Conservation (phyloP, 306 rosid species). For the Trifolium dubium region DNA sequence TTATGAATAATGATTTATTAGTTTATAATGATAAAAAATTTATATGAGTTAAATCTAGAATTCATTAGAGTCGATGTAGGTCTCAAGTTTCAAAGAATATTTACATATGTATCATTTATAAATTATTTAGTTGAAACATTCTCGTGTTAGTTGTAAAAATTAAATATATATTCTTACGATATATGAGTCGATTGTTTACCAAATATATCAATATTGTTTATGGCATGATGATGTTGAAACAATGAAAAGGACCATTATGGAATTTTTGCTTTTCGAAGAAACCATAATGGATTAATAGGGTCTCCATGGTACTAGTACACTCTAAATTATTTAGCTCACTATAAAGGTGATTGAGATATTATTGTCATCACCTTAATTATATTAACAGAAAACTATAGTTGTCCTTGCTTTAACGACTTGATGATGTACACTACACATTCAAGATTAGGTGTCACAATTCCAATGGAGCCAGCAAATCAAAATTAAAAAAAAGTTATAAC, state of each 20-base stretch:
- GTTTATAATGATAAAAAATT: no score
- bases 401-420: conserved; percentile 13
- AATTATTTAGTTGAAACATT: no score
- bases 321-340: not conserved
- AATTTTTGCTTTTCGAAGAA: not conserved
- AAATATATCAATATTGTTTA: no score
- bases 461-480: conserved; percentile 5
- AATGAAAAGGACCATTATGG: not conserved
- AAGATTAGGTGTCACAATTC: conserved; percentile 4
- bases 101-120: no score
- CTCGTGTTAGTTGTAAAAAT: no score
- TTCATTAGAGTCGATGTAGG: no score
- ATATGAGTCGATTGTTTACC: no score
- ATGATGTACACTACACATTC: not conserved
- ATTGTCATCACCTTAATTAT: conserved; percentile 6
- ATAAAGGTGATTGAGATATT: conserved; percentile 19
- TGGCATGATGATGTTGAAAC: conserved; percentile 11
- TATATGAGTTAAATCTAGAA: no score
- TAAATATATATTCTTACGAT: no score
- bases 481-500: not conserved
- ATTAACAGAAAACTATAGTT: conserved; percentile 30
- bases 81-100: no score
- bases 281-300: not conserved
- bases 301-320: not conserved
- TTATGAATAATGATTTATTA: not conserved